A percentile compares a stretch with the other conserved stretches of the same genome.
phyloP scores from a whole-genome alignment of 441 rosid species.

The Jatropha multifida region DNA sequence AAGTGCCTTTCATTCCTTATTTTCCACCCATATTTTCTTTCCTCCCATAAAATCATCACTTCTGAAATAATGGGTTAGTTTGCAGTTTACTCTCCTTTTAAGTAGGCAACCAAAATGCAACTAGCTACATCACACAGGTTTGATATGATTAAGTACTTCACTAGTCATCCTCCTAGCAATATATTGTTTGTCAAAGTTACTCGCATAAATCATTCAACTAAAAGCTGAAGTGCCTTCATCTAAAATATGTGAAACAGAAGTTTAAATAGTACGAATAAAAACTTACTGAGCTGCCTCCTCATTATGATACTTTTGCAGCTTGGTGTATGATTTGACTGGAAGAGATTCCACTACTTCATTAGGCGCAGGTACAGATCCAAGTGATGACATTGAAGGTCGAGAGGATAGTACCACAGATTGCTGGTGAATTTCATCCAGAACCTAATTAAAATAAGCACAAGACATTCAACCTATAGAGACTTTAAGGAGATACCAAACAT shows the following conservation, averaged over 20 bases:
- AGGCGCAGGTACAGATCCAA: constrained; percentile 98
- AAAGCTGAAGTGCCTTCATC: not conserved
- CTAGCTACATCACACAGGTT: not conserved
- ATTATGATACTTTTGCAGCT: constrained; percentile 50
- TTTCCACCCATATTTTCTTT: no score
- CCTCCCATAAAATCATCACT: no score
- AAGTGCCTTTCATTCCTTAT: no score
- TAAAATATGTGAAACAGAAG: constrained; percentile 7
- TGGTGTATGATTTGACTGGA: constrained; percentile 59
- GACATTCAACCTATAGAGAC: constrained; percentile 30
- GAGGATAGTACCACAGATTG: constrained; percentile 94
- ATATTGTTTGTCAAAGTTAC: not conserved
- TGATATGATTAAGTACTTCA: not conserved
- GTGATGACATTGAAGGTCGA: constrained; percentile 78
- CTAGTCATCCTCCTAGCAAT: not conserved
- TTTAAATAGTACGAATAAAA: constrained; percentile 12
- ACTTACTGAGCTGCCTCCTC: constrained; percentile 88
- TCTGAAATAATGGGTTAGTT: not conserved
- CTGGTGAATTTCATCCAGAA: constrained; percentile 99
- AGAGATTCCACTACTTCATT: constrained; percentile 82
- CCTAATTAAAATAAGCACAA: constrained; percentile 48
- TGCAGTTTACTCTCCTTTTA: not conserved
- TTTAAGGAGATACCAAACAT: constrained; percentile 9
- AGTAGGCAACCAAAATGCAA: not conserved
- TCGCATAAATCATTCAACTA: not conserved